Conservation (phyloP, 768 basidiomycete species). For the Agaricus sinodeliciosus region DNA sequence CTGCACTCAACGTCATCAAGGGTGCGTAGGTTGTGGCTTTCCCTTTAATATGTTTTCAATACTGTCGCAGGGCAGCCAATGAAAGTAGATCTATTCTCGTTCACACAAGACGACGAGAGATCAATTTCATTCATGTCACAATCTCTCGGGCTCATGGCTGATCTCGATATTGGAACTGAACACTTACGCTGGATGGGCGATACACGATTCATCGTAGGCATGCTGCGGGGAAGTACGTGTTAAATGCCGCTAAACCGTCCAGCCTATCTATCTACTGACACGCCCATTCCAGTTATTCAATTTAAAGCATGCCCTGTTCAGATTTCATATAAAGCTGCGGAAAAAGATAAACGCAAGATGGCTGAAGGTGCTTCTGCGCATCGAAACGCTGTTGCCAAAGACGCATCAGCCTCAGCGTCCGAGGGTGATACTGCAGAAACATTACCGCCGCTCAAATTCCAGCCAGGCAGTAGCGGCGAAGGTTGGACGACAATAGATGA, state of each 20-base stretch:
- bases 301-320: slow-evolving; percentile 63
- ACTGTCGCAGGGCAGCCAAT: slow-evolving; percentile 52
- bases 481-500: slow-evolving; percentile 70
- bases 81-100: slow-evolving; percentile 69
- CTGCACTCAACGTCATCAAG: slow-evolving; percentile 75
- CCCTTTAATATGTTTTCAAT: neutral
- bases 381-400: slow-evolving; percentile 19
- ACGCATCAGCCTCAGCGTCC: neutral
- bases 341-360: slow-evolving; percentile 70
- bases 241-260: neutral
- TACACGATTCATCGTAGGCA: slow-evolving; percentile 68
- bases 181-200: slow-evolving; percentile 85
- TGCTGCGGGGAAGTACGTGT: slow-evolving; percentile 57
- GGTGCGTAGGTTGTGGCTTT: slow-evolving; percentile 30
- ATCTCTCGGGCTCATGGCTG: slow-evolving; percentile 78
- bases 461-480: slow-evolving; percentile 38
- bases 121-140: slow-evolving; percentile 81
- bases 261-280: neutral
- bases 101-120: slow-evolving; percentile 60
- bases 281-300: slow-evolving; percentile 38
- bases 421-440: slow-evolving; percentile 15
- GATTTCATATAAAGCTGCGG: slow-evolving; percentile 62
- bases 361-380: slow-evolving; percentile 33
- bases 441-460: slow-evolving; percentile 42
- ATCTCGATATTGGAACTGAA: slow-evolving; percentile 80